Evolutionary conservation across 495 filamentous ascomycete genomes (phyloP).

Genomic region (Penicillium subrubescens): DNA sequence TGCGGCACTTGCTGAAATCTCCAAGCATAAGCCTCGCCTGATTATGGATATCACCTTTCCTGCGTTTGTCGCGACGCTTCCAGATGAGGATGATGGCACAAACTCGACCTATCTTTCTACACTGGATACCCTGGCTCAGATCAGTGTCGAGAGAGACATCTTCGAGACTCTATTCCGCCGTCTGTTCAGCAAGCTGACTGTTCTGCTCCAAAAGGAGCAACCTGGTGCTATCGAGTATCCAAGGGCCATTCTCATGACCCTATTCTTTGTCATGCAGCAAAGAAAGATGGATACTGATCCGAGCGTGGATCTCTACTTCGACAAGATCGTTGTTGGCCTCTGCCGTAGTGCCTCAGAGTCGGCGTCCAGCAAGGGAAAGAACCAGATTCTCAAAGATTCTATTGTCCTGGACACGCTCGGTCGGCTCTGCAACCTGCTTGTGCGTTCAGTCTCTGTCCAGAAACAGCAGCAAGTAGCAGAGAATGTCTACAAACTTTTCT

Average conservation of each 20-base stretch:
- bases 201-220: slow-evolving; percentile 58
- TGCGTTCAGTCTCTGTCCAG: slow-evolving; percentile 52
- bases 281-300: slow-evolving; percentile 50
- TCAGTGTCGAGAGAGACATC: slow-evolving; percentile 63
- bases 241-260: slow-evolving; percentile 61
- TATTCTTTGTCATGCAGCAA: slow-evolving; percentile 65
- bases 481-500: slow-evolving; percentile 61
- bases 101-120: slow-evolving; percentile 55
- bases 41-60: slow-evolving; percentile 75
- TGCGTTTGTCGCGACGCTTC: slow-evolving; percentile 70
- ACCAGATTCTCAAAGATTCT: slow-evolving; percentile 53
- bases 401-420: slow-evolving; percentile 63
- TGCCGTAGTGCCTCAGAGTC: slow-evolving; percentile 48
- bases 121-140: slow-evolving; percentile 67
- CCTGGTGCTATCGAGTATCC: slow-evolving; percentile 54
- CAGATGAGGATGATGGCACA: slow-evolving; percentile 54
- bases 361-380: slow-evolving; percentile 39
- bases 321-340: slow-evolving; percentile 59
- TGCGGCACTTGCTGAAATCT: slow-evolving; percentile 62
- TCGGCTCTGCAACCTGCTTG: slow-evolving; percentile 62
- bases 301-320: slow-evolving; percentile 59
- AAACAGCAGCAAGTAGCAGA: slow-evolving; percentile 57
- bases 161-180: slow-evolving; percentile 71
- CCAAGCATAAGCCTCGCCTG: slow-evolving; percentile 64
- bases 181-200: slow-evolving; percentile 65